These are phyloP conservation scores for Grifola frondosa DNA, from an alignment of 1,284 basidiomycete species.

Conservation along the genomic window DNA sequence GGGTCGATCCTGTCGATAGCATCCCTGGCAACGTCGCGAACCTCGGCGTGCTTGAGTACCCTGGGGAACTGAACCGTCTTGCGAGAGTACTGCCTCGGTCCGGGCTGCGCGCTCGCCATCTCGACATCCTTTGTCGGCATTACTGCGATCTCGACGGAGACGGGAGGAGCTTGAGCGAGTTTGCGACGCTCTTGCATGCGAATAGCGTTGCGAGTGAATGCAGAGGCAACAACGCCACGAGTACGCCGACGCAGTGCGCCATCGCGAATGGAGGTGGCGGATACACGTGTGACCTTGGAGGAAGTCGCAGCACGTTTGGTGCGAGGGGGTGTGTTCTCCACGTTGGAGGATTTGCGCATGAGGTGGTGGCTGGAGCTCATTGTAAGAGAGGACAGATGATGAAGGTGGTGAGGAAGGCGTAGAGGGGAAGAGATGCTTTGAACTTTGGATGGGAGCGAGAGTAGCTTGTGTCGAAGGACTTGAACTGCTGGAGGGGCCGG, in stretches of 20 bases:
- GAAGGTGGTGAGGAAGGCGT: not conserved
- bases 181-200: conserved; percentile 16
- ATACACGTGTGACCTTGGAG: conserved; percentile 19
- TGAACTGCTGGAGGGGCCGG: not conserved
- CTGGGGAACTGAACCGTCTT: conserved; percentile 36
- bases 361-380: conserved; percentile 19
- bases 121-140: conserved; percentile 2
- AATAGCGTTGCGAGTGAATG: conserved; percentile 13
- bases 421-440: not conserved
- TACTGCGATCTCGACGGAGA: not conserved
- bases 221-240: conserved; percentile 19
- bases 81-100: not conserved
- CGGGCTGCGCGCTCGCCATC: conserved; percentile 6
- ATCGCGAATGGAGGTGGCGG: conserved; percentile 15
- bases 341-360: conserved; percentile 22
- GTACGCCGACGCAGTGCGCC: conserved; percentile 16
- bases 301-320: conserved; percentile 5
- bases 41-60: conserved; percentile 32
- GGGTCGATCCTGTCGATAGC: conserved; percentile 33
- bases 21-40: conserved; percentile 27
- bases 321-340: conserved; percentile 18
- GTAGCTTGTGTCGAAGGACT: too few relatives aligned
- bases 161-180: conserved; percentile 6
- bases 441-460: not conserved
- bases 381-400: conserved; percentile 12